Evolutionary conservation across 2,329 filamentous ascomycete genomes (phyloP), one percentile per base, ranked within the genome.

Genomic region (Nemania sp.): DNA sequence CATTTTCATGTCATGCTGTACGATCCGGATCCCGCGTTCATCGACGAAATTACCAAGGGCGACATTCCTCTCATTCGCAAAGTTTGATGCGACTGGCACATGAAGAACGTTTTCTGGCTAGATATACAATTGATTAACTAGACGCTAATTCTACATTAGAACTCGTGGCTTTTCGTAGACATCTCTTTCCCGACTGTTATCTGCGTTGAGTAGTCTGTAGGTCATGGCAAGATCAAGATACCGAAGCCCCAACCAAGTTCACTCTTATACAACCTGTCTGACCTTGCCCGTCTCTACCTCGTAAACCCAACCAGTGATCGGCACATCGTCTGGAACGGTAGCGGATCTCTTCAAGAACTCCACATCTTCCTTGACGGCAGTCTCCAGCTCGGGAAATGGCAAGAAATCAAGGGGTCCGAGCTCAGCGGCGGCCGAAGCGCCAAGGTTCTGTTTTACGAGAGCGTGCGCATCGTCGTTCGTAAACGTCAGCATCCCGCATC

Each of bases 1-100:
- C 94, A 98, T 74, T 95, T 98, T 72, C 94, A 98, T 75, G 89
- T 97, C 71, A 92, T 97, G 92, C 79, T 97, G 55, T 90, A 88
- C 73, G 82, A 91, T 67, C 88, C 92, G 1, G 87, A 94, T 68
- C 79, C 81, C 40, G 81, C 79, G 3, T 91, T 96, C 67, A 76
- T 97, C 47, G 78, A 79, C 53, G 78, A 86, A 57, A 82, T 97
- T 63, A 97, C 92, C 5, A 79, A 85, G 39, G 89, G 87, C 12
- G 92, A 96, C 77, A 79, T 89, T 46, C 87, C 91, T 1, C 80
- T 90, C 71, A 82, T 81, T 65, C 78, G 80, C 60, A 82, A 79
- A 63, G 65, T 73, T 42, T 71, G 47, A 60, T 42, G 35, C 39
- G 25, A 51, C 17, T 15, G n/a, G 18, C n/a, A n/a, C 20, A 51